Base-by-base conservation (phyloP, 2,329 filamentous ascomycete genomes). In the Penicillium hordei region DNA sequence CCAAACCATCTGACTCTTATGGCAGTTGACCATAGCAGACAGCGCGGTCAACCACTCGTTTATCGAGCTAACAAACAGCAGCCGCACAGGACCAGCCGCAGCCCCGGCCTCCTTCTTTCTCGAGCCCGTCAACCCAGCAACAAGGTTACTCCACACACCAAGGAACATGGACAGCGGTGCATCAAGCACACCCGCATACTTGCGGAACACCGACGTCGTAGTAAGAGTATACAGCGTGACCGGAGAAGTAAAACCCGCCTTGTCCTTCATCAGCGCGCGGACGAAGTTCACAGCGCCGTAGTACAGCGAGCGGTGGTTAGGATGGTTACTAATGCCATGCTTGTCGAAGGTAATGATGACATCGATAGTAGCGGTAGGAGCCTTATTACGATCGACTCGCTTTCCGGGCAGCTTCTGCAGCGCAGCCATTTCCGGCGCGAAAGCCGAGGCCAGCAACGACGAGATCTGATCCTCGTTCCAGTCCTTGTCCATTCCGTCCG, bases 1-100 rank as follows among this genome's bases (percentile, higher is more conserved):
- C 94, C 94, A 99, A 38, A 90, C 86, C 94, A 99, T 99, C 82
- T 99, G 94, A 75, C 92, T 97, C 77, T 86, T 82, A 79, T 99
- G 94, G 29, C 90, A 93, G 54, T 83, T 82, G 1, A 90, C 92
- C 94, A 99, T 99, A 33, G 94, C 93, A 54, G 79, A 82, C 78
- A 93, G 89, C 8, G 91, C 93, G 31, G 82, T 83, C 62, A 87
- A 81, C 62, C 88, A 85, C 55, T 82, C 81, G 5, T 76, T 71
- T 17, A 91, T 80, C 9, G 84, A 83, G 75, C 84, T 95, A 60
- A 93, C 80, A 69, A 89, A 92, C 36, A 96, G 72, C 52, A 96
- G 74, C 1, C 82, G 78, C 34, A 77, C 76, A 1, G 83, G 82
- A 0, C 69, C 69, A 44, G 62, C 58, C 3, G 50, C 23, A 44